A percentile compares a stretch with the other conserved stretches of the same genome.
Conservation (phyloP, 1,139 yeast genomes). For the Scheffersomyces cryptocercus region DNA sequence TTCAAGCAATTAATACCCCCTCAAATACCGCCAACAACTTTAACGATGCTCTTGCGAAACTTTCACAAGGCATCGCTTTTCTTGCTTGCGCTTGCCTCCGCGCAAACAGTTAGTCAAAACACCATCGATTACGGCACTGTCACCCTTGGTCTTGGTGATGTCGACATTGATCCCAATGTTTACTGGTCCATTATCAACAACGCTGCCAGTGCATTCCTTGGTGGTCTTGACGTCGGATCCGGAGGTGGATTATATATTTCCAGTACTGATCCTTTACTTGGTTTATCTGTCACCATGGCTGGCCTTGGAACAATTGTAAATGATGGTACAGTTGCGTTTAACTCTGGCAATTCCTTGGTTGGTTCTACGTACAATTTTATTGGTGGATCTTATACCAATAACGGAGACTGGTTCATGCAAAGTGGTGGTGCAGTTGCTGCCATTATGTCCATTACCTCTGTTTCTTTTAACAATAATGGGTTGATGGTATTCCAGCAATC, state of each 20-base stretch:
- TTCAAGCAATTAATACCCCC: not conserved
- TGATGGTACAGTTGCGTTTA: conserved; percentile 12
- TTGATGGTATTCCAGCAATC: conserved; percentile 10
- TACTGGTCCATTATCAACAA: conserved; percentile 15
- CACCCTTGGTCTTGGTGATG: conserved; percentile 7
- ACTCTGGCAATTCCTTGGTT: conserved; percentile 9
- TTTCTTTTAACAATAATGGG: conserved; percentile 14
- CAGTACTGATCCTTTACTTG: conserved; percentile 6
- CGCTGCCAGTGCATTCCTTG: conserved; percentile 10
- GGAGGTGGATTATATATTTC: conserved; percentile 20
- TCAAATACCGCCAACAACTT: not conserved
- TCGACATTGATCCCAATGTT: conserved; percentile 11
- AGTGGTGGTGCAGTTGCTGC: conserved; percentile 8
- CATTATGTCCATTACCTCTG: conserved; percentile 9
- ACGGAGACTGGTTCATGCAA: conserved; percentile 12
- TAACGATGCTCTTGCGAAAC: not conserved
- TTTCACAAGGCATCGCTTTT: not conserved
- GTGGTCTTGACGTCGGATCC: conserved; percentile 11
- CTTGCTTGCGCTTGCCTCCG: not conserved
- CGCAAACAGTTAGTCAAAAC: not conserved
- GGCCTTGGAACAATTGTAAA: conserved; percentile 8
- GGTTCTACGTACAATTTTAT: conserved; percentile 8
- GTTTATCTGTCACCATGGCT: conserved; percentile 8
- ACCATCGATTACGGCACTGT: conserved; percentile 11
- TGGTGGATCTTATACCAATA: conserved; percentile 11